Evolutionary conservation across 331 rosid species (phyloP).

Genomic region (Pyrus hybrid): DNA sequence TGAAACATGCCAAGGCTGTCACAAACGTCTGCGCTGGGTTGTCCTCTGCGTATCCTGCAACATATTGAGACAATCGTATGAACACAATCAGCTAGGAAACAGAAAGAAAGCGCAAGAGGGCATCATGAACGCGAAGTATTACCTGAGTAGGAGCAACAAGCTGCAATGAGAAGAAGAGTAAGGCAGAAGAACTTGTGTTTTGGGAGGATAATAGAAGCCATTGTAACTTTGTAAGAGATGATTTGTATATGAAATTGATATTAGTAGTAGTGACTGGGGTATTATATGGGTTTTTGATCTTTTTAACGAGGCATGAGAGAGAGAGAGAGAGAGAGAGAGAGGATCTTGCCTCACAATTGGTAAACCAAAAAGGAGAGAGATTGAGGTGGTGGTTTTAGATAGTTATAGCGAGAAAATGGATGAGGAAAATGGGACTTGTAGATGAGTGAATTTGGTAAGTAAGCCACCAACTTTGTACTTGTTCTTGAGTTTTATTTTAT

Average conservation of each 20-base stretch:
- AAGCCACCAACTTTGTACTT: constrained; percentile 35
- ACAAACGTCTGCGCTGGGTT: constrained; percentile 27
- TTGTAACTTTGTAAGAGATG: constrained; percentile 12
- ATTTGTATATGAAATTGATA: neutral
- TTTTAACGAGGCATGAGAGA: neutral
- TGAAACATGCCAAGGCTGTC: constrained; percentile 56
- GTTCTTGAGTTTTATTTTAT: too few species aligned
- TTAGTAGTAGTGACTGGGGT: neutral
- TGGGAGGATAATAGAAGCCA: constrained; percentile 20
- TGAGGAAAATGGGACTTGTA: constrained; percentile 21
- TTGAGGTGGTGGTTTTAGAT: constrained; percentile 22
- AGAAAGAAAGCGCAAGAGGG: neutral
- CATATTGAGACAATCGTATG: neutral
- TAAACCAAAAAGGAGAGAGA: constrained; percentile 7
- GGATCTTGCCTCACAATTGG: neutral
- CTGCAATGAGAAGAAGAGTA: constrained; percentile 9
- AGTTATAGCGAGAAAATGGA: constrained; percentile 1
- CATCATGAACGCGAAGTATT: neutral
- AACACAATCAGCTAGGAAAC: neutral
- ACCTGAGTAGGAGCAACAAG: constrained; percentile 42
- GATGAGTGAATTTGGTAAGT: constrained; percentile 14
- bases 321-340: neutral
- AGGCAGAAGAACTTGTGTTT: constrained; percentile 12
- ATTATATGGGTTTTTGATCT: neutral
- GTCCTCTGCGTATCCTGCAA: constrained; percentile 37